phyloP scores from a whole-genome alignment of 148 eudicot genomes.

The Rheum nobile region DNA sequence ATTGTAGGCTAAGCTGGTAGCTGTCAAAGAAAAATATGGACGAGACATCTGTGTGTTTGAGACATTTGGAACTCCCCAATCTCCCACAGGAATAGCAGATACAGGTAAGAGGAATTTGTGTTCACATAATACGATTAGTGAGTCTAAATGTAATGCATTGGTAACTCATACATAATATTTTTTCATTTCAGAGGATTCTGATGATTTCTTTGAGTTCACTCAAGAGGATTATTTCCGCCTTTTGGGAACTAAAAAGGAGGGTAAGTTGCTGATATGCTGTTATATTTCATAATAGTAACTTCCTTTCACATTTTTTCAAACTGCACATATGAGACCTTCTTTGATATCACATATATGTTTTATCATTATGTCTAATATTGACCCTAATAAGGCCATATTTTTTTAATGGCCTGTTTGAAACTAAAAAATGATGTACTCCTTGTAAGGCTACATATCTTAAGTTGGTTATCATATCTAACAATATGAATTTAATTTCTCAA shows the following conservation, averaged over 20 bases:
- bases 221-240: slow-evolving; percentile 62
- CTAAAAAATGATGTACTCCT: background rate
- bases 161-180: background rate
- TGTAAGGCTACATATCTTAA: background rate
- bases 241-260: slow-evolving; percentile 51
- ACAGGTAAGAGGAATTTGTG: background rate
- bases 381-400: background rate
- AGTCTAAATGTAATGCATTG: background rate
- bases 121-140: background rate
- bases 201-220: slow-evolving; percentile 71
- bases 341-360: background rate
- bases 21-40: slow-evolving; percentile 58
- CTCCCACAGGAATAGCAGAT: slow-evolving; percentile 12
- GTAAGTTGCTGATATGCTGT: slow-evolving; percentile 15
- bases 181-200: slow-evolving; percentile 48
- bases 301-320: too few relatives aligned
- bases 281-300: background rate
- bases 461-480: background rate
- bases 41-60: slow-evolving; percentile 69
- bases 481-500: slow-evolving; percentile 5
- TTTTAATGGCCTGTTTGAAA: background rate
- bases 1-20: slow-evolving; percentile 50
- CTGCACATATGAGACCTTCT: too few relatives aligned
- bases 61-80: slow-evolving; percentile 35
- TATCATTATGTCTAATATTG: background rate